Evolutionary conservation across 106 monocot species (phyloP).

Genomic region (Vanilla planifolia): DNA sequence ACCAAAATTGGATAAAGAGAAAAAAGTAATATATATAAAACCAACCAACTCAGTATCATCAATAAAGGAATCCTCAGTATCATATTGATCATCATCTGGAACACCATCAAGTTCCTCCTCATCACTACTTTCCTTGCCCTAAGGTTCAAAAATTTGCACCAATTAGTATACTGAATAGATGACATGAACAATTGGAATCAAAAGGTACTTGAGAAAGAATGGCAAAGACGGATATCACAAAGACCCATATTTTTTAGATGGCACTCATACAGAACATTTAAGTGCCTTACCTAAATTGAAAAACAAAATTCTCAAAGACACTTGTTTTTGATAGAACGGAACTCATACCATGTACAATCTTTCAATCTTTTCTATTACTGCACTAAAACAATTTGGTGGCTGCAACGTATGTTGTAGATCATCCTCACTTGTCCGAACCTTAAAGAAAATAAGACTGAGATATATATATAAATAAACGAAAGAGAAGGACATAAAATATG

Average conservation of each 20-base stretch:
- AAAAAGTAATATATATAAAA: conserved; percentile 8
- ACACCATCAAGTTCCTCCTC: conserved; percentile 78
- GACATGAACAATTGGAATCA: background rate
- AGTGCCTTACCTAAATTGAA: too few relatives aligned
- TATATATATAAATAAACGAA: background rate
- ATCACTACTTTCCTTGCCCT: conserved; percentile 97
- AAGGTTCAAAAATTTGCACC: conserved; percentile 7
- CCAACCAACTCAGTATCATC: conserved; percentile 95
- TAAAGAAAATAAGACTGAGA: conserved; percentile 9
- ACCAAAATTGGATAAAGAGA: too few relatives aligned
- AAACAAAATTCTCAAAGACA: background rate
- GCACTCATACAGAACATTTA: too few relatives aligned
- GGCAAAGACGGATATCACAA: background rate
- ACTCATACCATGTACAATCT: conserved; percentile 79
- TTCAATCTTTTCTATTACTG: conserved; percentile 99
- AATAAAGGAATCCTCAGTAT: conserved; percentile 98
- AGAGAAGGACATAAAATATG: conserved; percentile 2
- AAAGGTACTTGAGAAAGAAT: background rate
- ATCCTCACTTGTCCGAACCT: conserved; percentile 40
- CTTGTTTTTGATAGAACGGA: background rate
- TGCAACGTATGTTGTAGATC: conserved; percentile 59
- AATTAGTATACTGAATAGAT: background rate
- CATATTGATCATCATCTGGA: conserved; percentile 98
- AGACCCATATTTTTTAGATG: too few relatives aligned
- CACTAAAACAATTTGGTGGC: conserved; percentile 72